phyloP scores from a whole-genome alignment of 441 rosid genomes.

The Sinapis alba region DNA sequence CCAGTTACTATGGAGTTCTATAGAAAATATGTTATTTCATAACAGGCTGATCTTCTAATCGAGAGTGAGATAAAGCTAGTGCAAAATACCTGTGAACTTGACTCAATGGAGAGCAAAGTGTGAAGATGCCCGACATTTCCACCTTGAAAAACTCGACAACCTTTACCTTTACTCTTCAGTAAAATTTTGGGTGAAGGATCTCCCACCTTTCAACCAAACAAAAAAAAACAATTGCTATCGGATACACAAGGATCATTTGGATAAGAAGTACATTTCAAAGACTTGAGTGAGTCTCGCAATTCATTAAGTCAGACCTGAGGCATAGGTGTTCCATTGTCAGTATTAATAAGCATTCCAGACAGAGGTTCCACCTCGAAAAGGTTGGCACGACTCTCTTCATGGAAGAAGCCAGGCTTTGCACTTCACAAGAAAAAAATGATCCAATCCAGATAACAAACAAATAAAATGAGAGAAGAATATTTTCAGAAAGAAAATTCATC shows the following conservation, averaged over 20 bases:
- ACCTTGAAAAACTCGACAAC: conserved; percentile 86
- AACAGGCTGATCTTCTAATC: not conserved
- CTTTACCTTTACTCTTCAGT: conserved; percentile 45
- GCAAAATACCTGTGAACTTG: conserved; percentile 86
- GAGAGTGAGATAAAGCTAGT: not conserved
- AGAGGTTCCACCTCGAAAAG: conserved; percentile 92
- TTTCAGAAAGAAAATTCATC: not conserved
- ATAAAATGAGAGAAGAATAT: not conserved
- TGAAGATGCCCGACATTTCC: conserved; percentile 98
- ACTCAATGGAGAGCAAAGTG: conserved; percentile 91
- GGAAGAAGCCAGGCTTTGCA: conserved; percentile 97
- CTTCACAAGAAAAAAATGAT: conserved; percentile 41
- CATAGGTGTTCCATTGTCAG: conserved; percentile 96
- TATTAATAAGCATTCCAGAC: conserved; percentile 88
- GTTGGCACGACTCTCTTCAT: conserved; percentile 82
- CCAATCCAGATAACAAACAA: conserved; percentile 5
- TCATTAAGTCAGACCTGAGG: conserved; percentile 60
- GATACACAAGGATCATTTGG: not conserved
- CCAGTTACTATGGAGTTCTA: not conserved
- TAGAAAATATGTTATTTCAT: not conserved
- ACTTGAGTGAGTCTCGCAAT: not conserved
- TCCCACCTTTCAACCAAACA: conserved; percentile 62
- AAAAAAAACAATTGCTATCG: not conserved
- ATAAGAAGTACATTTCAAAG: conserved; percentile 1
- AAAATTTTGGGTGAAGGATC: conserved; percentile 47